Evolutionary conservation across 2,329 filamentous ascomycete genomes (phyloP).

Genomic region (Fusarium caatingaense): DNA sequence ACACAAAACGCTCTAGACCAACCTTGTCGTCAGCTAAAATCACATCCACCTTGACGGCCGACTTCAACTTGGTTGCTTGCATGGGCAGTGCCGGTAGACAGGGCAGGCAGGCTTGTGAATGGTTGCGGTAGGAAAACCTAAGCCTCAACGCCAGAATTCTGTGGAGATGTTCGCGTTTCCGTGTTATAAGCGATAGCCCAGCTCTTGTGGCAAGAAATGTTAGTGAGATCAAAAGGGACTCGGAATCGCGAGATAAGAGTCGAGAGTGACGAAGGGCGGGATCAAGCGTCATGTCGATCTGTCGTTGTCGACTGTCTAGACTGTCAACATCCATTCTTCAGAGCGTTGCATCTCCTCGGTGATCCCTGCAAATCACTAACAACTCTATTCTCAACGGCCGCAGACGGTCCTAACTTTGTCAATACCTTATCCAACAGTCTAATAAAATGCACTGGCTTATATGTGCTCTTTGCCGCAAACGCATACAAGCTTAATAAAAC

Average conservation of each 20-base stretch:
- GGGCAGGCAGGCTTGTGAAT: slow-evolving; percentile 18
- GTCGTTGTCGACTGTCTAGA: neutral
- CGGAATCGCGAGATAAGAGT: slow-evolving; percentile 2
- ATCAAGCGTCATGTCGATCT: slow-evolving; percentile 4
- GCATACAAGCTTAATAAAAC: slow-evolving; percentile 9
- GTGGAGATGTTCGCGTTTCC: slow-evolving; percentile 37
- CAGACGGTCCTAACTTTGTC: slow-evolving; percentile 31
- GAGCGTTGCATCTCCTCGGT: neutral
- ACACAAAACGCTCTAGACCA: slow-evolving; percentile 37
- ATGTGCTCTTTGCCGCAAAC: slow-evolving; percentile 1
- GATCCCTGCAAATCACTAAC: slow-evolving; percentile 14
- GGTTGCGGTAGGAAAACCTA: slow-evolving; percentile 26
- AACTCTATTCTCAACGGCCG: slow-evolving; percentile 25
- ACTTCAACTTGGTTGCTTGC: slow-evolving; percentile 12
- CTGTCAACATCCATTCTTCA: neutral
- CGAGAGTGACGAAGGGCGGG: neutral
- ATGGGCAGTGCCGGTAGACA: slow-evolving; percentile 16
- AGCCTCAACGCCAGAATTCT: slow-evolving; percentile 15
- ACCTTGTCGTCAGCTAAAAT: slow-evolving; percentile 38
- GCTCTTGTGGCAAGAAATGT: slow-evolving; percentile 3
- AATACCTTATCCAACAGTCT: slow-evolving; percentile 22
- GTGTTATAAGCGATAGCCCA: slow-evolving; percentile 37
- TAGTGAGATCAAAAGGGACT: neutral
- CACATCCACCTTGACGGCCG: slow-evolving; percentile 24
- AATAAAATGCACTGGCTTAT: slow-evolving; percentile 19